Evolutionary conservation across 768 basidiomycete genomes (phyloP).

Genomic region (Podaxis rugospora): DNA sequence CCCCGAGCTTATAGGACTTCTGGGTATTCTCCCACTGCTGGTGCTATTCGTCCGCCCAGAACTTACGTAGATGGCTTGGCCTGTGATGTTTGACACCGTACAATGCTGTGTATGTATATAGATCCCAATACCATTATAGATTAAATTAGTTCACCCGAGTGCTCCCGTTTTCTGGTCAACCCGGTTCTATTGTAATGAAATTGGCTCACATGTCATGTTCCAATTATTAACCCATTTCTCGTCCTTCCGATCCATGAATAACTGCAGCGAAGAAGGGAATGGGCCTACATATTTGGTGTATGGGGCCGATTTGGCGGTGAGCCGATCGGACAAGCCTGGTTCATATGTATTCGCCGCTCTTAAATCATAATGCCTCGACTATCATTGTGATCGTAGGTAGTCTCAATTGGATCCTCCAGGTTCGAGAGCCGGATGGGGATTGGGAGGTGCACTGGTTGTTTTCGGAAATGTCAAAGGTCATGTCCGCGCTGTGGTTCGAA

Average conservation of each 20-base stretch:
- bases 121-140: conserved; percentile 1
- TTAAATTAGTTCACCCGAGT: not conserved
- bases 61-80: not conserved
- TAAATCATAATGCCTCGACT: not conserved
- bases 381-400: not conserved
- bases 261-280: no score
- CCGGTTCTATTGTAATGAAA: not conserved
- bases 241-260: not conserved
- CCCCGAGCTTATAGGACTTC: conserved; percentile 7
- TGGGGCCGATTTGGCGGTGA: no score
- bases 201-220: no score
- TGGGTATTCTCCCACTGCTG: not conserved
- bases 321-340: no score
- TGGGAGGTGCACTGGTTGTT: not conserved
- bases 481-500: not conserved
- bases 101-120: not conserved
- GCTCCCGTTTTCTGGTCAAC: not conserved
- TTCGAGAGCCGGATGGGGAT: not conserved
- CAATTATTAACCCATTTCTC: not conserved
- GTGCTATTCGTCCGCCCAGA: not conserved
- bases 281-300: no score
- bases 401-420: not conserved
- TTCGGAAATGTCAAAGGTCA: not conserved
- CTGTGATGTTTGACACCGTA: not conserved
- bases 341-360: not conserved